Conservation (phyloP, 2,329 filamentous ascomycete genomes). For the Cryphonectria radicalis region DNA sequence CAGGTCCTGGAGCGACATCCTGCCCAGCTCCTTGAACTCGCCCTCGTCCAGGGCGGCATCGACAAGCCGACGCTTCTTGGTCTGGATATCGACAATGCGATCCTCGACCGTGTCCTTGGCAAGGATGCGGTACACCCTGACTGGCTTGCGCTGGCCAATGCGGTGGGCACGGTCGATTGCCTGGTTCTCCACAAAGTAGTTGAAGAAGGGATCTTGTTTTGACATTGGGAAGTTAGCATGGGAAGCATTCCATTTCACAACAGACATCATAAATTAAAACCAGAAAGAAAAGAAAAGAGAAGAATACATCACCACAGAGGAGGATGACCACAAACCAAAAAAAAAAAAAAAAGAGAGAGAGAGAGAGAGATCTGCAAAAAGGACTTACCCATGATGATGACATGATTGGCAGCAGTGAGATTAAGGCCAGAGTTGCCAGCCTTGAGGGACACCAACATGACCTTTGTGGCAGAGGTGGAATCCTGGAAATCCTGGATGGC, state of each 20-base stretch:
- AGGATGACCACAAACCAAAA: no score
- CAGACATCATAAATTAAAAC: not conserved
- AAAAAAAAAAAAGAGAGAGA: not conserved
- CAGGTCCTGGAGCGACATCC: conserved; percentile 69
- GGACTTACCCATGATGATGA: conserved; percentile 71
- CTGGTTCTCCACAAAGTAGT: conserved; percentile 90
- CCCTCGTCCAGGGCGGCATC: conserved; percentile 80
- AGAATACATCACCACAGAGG: not conserved
- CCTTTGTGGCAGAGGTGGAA: conserved; percentile 55
- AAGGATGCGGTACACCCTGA: conserved; percentile 80
- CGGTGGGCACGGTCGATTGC: conserved; percentile 89
- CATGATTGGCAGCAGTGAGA: conserved; percentile 78
- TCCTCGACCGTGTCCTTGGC: conserved; percentile 83
- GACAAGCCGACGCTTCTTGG: conserved; percentile 77
- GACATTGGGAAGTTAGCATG: not conserved
- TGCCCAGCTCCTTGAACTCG: conserved; percentile 66
- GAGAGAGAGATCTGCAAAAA: not conserved
- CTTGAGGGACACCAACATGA: conserved; percentile 80
- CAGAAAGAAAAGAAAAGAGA: not conserved
- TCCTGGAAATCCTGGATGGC: conserved; percentile 70
- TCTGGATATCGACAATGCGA: conserved; percentile 78
- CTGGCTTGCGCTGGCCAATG: conserved; percentile 76
- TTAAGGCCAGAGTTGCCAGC: conserved; percentile 88
- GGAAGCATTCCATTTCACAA: not conserved
- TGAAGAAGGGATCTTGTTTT: conserved; percentile 80